phyloP scores from a whole-genome alignment of 345 rosid genomes.

The Populus euphratica region DNA sequence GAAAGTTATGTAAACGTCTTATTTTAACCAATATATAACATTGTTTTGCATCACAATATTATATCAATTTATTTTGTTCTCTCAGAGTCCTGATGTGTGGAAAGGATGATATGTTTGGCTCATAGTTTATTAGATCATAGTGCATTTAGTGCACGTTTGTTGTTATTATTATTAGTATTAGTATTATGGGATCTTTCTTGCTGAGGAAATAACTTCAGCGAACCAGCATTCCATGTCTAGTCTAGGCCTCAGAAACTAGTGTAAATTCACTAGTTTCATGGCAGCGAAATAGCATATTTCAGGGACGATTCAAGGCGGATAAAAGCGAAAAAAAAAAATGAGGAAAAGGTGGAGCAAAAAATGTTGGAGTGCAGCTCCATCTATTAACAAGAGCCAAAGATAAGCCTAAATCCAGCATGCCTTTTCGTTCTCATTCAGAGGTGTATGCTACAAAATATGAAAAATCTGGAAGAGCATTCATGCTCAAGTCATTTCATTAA shows the following conservation, averaged over 20 bases:
- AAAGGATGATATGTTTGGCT: background rate
- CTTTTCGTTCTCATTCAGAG: background rate
- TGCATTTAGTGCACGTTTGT: background rate
- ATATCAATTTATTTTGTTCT: background rate
- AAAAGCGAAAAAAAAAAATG: background rate
- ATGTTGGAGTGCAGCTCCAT: too few relatives aligned
- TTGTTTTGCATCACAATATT: background rate
- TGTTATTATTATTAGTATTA: fast-evolving
- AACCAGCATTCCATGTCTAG: background rate
- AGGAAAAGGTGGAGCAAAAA: background rate
- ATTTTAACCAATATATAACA: background rate
- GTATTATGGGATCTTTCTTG: background rate
- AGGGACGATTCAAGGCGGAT: background rate
- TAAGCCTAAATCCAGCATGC: background rate
- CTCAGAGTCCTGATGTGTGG: background rate
- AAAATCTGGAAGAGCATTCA: too few relatives aligned
- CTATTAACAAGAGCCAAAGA: too few relatives aligned
- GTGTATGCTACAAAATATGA: too few relatives aligned
- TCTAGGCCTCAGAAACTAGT: background rate
- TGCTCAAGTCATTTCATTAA: background rate
- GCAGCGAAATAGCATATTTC: background rate
- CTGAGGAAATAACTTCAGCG: background rate
- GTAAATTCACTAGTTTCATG: too few relatives aligned
- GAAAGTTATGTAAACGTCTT: background rate
- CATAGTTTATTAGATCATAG: background rate